Conservation (phyloP, 164 flowering plant genomes). For the Sedum album region DNA sequence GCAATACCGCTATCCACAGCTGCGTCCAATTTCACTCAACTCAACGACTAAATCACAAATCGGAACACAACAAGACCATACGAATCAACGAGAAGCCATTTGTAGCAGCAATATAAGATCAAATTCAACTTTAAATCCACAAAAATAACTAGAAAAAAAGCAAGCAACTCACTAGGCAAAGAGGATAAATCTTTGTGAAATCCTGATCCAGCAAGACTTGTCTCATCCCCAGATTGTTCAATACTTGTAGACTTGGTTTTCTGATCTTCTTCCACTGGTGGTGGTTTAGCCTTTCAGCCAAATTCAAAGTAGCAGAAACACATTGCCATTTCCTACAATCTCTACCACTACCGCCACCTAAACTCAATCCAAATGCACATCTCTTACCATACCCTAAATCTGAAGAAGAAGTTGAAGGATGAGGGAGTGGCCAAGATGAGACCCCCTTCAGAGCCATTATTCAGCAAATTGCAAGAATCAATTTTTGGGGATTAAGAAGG, state of each 20-base stretch:
- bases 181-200: slow-evolving; percentile 39
- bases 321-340: slow-evolving; percentile 19
- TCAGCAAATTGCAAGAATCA: neutral
- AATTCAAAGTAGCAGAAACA: slow-evolving; percentile 12
- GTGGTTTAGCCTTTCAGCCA: slow-evolving; percentile 28
- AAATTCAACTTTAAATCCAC: neutral
- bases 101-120: neutral
- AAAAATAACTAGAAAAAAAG: neutral
- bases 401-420: slow-evolving; percentile 12
- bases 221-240: slow-evolving; percentile 12
- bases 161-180: slow-evolving; percentile 43
- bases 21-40: neutral
- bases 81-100: neutral
- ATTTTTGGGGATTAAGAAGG: neutral
- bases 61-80: too few relatives aligned
- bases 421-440: slow-evolving; percentile 12
- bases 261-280: slow-evolving; percentile 44
- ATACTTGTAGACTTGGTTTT: slow-evolving; percentile 20
- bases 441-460: slow-evolving; percentile 28
- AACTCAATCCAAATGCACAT: slow-evolving; percentile 16
- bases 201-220: slow-evolving; percentile 10
- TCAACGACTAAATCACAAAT: neutral
- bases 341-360: slow-evolving; percentile 16
- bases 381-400: slow-evolving; percentile 13
- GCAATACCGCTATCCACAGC: neutral